These are phyloP conservation scores for Aspergillus ruber DNA, from an alignment of 2,329 filamentous ascomycete genomes.

Conservation along the genomic window DNA sequence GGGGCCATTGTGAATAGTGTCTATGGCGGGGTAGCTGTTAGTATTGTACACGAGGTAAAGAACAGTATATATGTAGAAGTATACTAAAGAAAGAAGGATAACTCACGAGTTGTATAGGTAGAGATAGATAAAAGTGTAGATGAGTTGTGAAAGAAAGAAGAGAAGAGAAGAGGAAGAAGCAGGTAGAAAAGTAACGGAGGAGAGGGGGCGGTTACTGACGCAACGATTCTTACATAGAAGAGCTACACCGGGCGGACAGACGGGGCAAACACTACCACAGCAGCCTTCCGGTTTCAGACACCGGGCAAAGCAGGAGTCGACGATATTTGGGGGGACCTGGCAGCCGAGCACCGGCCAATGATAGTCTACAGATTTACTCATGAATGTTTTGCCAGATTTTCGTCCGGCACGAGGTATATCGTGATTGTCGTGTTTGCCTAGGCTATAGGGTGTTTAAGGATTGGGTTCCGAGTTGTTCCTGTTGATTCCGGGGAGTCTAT, in stretches of 20 bases:
- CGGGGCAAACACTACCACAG: conserved; percentile 21
- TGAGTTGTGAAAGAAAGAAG: conserved; percentile 2
- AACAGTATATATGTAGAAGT: neutral
- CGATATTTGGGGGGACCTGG: conserved; percentile 27
- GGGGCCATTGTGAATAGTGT: conserved; percentile 27
- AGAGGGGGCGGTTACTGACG: neutral
- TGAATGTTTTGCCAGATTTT: conserved; percentile 24
- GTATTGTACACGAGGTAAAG: conserved; percentile 11
- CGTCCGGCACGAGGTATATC: conserved; percentile 3
- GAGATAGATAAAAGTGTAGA: conserved; percentile 1
- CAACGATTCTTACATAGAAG: neutral
- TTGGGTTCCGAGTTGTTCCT: too few relatives aligned
- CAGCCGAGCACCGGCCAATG: conserved; percentile 21
- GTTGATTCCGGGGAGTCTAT: too few relatives aligned
- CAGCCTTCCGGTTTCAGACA: conserved; percentile 36
- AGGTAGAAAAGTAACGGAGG: conserved; percentile 9
- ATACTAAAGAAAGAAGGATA: neutral
- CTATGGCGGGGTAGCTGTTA: conserved; percentile 25
- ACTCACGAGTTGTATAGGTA: conserved; percentile 8
- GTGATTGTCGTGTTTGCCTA: neutral
- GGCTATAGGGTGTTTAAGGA: neutral
- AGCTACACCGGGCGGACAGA: conserved; percentile 23
- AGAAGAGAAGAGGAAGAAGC: conserved; percentile 12
- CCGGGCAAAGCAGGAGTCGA: conserved; percentile 38
- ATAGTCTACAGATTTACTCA: conserved; percentile 16